These are phyloP conservation scores for Teratosphaeria viscida DNA, from an alignment of 2,329 filamentous ascomycete genomes.

Conservation along the genomic window DNA sequence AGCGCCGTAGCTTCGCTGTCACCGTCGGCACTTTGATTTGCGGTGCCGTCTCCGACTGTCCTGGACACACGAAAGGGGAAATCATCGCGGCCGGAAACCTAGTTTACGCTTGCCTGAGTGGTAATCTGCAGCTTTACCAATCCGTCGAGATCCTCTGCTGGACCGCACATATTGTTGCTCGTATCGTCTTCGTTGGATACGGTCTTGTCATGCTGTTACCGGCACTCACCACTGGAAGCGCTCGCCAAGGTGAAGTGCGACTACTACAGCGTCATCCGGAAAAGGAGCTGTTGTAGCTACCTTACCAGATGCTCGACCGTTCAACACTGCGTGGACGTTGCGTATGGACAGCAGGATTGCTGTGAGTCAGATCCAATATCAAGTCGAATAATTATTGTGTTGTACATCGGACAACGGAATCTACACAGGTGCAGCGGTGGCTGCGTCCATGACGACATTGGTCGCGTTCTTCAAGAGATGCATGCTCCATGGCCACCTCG, in stretches of 20 bases:
- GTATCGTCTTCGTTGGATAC: neutral
- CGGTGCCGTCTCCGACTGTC: neutral
- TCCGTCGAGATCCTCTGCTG: neutral
- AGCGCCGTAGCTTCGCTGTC: neutral
- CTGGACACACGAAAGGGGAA: neutral
- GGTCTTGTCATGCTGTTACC: too few species aligned
- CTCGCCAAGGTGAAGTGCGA: neutral
- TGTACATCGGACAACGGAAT: neutral
- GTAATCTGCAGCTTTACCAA: neutral
- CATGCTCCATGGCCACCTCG: neutral
- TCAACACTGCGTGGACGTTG: neutral
- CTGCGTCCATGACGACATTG: neutral
- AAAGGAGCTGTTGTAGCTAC: neutral
- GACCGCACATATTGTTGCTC: neutral
- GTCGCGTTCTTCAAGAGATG: neutral
- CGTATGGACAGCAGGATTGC: neutral
- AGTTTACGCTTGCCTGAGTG: neutral
- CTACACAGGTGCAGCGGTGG: neutral
- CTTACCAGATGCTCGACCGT: neutral
- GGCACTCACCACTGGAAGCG: neutral
- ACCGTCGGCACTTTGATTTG: neutral
- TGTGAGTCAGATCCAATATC: too few species aligned
- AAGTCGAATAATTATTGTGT: neutral
- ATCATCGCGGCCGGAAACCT: neutral
- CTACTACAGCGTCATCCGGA: neutral